Conservation (phyloP, 805 yeast species). For the Saturnispora diversa region DNA sequence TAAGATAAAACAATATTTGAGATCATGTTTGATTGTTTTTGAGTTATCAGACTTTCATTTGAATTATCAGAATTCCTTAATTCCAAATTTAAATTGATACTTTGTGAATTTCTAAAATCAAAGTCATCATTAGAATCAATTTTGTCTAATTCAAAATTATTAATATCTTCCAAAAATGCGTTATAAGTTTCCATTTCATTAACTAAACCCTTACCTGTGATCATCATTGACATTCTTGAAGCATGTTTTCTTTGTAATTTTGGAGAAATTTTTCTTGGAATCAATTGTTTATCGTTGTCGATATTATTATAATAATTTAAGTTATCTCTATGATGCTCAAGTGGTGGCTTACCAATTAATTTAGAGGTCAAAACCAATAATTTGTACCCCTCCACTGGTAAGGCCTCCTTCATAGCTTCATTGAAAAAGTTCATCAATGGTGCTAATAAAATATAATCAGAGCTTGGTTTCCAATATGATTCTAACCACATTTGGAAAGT, state of each 20-base stretch:
- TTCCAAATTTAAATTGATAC: constrained; percentile 25
- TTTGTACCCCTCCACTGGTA: constrained; percentile 60
- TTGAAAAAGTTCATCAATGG: constrained; percentile 71
- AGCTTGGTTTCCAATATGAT: constrained; percentile 70
- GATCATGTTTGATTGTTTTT: constrained; percentile 34
- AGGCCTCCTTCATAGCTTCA: constrained; percentile 53
- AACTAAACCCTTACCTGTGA: constrained; percentile 17
- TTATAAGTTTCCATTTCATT: constrained; percentile 27
- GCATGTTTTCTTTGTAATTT: constrained; percentile 27
- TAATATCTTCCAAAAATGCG: constrained; percentile 29
- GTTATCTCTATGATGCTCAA: constrained; percentile 31
- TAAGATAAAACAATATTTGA: constrained; percentile 46
- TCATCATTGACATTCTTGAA: constrained; percentile 19
- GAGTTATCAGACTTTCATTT: constrained; percentile 25
- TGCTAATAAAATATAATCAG: constrained; percentile 55
- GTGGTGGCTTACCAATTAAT: constrained; percentile 47
- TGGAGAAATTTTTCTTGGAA: constrained; percentile 42
- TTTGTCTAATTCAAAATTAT: constrained; percentile 25
- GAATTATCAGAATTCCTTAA: constrained; percentile 22
- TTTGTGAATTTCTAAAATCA: constrained; percentile 20
- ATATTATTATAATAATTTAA: constrained; percentile 29
- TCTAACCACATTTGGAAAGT: constrained; percentile 81
- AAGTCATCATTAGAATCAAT: constrained; percentile 14
- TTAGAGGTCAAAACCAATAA: constrained; percentile 56
- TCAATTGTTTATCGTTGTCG: constrained; percentile 38